A percentile compares a stretch with the other conserved stretches of the same genome.
Evolutionary conservation across 148 eudicot species (phyloP).

Genomic region (Chenopodium suecicum): DNA sequence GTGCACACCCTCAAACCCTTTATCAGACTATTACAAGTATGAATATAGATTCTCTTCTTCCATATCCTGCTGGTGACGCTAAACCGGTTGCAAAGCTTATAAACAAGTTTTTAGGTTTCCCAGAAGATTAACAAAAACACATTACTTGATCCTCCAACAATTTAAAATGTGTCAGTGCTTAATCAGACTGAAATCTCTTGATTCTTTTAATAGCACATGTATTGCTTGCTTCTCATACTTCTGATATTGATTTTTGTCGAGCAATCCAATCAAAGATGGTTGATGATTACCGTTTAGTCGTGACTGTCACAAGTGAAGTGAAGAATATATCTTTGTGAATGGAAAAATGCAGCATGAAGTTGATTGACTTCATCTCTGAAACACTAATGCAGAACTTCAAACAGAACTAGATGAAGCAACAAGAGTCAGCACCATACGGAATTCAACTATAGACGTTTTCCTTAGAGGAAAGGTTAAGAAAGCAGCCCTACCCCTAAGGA

Average conservation of each 20-base stretch:
- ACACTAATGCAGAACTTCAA: neutral
- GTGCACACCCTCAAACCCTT: constrained; percentile 72
- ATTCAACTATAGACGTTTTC: neutral
- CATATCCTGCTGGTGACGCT: constrained; percentile 76
- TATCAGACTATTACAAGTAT: constrained; percentile 39
- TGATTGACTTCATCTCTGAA: neutral
- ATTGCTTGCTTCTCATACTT: neutral
- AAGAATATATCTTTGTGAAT: neutral
- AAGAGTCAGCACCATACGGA: neutral
- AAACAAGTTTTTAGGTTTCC: constrained; percentile 65
- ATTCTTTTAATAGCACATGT: neutral
- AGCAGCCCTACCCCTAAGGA: neutral
- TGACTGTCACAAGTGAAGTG: neutral
- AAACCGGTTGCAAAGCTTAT: constrained; percentile 74
- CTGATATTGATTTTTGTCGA: neutral
- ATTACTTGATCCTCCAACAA: neutral
- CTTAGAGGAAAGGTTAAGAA: neutral
- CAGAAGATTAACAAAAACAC: constrained; percentile 32
- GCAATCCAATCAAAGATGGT: neutral
- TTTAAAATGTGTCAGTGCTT: neutral
- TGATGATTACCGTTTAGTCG: too few species aligned
- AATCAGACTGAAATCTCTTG: neutral
- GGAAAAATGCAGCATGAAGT: neutral
- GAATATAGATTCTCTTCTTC: constrained; percentile 51
- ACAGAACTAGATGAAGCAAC: neutral